Conservation (phyloP, 495 filamentous ascomycete genomes). For the Aspergillus heteromorphus region DNA sequence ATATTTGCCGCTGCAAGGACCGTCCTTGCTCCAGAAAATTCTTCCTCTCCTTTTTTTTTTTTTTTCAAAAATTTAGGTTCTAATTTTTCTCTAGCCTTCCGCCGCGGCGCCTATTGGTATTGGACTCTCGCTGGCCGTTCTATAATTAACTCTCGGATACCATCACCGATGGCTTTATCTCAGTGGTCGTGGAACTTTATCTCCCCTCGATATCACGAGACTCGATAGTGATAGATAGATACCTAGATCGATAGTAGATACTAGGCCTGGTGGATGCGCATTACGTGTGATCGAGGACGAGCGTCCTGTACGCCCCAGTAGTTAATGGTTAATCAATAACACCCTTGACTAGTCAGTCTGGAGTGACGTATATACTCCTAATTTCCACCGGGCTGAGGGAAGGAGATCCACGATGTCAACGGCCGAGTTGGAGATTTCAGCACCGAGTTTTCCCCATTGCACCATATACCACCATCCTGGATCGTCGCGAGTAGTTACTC, state of each 20-base stretch:
- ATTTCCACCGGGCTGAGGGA: no score
- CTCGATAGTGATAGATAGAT: no score
- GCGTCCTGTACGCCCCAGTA: not conserved
- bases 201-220: not conserved
- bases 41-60: not conserved
- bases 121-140: not conserved
- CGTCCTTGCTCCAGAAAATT: not conserved
- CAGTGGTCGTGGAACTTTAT: not conserved
- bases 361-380: no score
- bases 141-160: not conserved
- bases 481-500: no score
- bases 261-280: not conserved
- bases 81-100: not conserved
- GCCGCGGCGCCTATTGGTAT: no score
- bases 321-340: no score
- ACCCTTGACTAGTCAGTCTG: no score
- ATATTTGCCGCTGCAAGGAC: not conserved
- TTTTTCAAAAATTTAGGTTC: no score
- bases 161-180: not conserved
- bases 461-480: not conserved
- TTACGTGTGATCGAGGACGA: not conserved
- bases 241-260: no score
- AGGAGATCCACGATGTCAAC: not conserved
- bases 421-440: not conserved
- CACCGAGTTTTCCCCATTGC: not conserved